Evolutionary conservation across 495 filamentous ascomycete species (phyloP).

Genomic region (Hamigera avellanea): DNA sequence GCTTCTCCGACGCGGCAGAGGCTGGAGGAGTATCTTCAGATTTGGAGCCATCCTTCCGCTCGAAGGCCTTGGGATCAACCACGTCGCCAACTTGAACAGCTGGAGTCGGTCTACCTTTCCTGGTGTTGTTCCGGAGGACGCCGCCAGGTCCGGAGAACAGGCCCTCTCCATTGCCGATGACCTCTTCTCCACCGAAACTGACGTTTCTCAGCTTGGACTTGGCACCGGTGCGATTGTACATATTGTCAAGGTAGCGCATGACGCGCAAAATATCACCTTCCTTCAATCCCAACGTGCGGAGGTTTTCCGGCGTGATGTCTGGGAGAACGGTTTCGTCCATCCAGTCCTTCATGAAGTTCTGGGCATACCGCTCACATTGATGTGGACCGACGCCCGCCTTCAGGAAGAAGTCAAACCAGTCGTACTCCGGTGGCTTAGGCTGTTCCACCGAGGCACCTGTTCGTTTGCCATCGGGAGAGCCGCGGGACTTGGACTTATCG

Average conservation of each 20-base stretch:
- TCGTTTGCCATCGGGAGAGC: conserved; percentile 18
- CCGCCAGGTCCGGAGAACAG: conserved; percentile 90
- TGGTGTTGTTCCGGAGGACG: conserved; percentile 82
- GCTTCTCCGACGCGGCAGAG: conserved; percentile 31
- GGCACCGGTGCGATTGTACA: conserved; percentile 51
- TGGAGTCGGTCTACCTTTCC: conserved; percentile 81
- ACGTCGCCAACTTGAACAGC: conserved; percentile 71
- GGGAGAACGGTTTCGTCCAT: conserved; percentile 90
- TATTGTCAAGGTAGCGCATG: conserved; percentile 78
- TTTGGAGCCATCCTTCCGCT: conserved; percentile 41
- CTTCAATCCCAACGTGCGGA: conserved; percentile 79
- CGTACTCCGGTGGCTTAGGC: conserved; percentile 53
- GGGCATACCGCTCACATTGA: conserved; percentile 87
- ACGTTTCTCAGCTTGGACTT: conserved; percentile 50
- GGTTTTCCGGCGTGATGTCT: conserved; percentile 69
- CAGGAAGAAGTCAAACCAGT: conserved; percentile 99
- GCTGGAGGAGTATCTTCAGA: conserved; percentile 33
- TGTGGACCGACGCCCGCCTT: conserved; percentile 80
- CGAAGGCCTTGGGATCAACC: conserved; percentile 80
- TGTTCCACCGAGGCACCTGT: conserved; percentile 46
- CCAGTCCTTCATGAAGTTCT: conserved; percentile 76
- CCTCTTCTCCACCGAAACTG: conserved; percentile 47
- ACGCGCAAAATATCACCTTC: conserved; percentile 95
- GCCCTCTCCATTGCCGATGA: conserved; percentile 43
- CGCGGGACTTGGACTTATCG: conserved; percentile 6